Evolutionary conservation across 2,329 filamentous ascomycete genomes (phyloP), one percentile per base, ranked within the genome.

Genomic region (Epicoccum sorghinum): DNA sequence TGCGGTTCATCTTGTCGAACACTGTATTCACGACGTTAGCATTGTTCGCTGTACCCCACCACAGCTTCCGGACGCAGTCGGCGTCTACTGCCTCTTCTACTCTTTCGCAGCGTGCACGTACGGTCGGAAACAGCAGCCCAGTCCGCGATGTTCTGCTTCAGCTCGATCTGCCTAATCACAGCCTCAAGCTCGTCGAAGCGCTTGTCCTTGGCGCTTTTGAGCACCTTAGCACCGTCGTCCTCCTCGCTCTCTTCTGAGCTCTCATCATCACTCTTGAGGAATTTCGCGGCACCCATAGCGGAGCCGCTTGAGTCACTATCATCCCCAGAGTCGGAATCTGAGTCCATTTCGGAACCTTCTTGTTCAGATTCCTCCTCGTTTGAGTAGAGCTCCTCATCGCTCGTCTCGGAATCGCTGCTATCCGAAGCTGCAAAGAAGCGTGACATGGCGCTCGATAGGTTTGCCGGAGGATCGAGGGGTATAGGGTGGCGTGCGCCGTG

Each of bases 171-270:
- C 76, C 89, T 89, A 71, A 98, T 90, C 38, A 88, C 96, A 56
- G 86, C 85, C 77, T 99, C 93, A 57, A 99, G 83, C 78, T 98
- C 96, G 72, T 97, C 93, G 64, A 91, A 83, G 59, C 95, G 87
- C 85, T 99, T 99, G 82, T 98, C 92, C 80, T 98, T 98, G 71
- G 93, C 93, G 78, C 92, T 97, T 85, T 96, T 97, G 72, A 98
- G 90, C 68, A 95, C 86, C 69, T 89, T 91, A 62, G 88, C 86
- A 64, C 86, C 86, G 62, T 97, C 93, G 62, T 95, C 91, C 62
- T 95, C 93, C 73, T 92, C 93, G 69, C 83, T 86, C n/a, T n/a
- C n/a, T n/a, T n/a, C n/a, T n/a, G n/a, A n/a, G n/a, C n/a, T n/a
- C n/a, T n/a, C n/a, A n/a, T n/a, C n/a, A n/a, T n/a, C n/a, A n/a